Percentiles rank a stretch among this genome's conserved stretches.
Evolutionary conservation across 2,329 filamentous ascomycete species (phyloP).

Genomic region (Venturia aucupariae): DNA sequence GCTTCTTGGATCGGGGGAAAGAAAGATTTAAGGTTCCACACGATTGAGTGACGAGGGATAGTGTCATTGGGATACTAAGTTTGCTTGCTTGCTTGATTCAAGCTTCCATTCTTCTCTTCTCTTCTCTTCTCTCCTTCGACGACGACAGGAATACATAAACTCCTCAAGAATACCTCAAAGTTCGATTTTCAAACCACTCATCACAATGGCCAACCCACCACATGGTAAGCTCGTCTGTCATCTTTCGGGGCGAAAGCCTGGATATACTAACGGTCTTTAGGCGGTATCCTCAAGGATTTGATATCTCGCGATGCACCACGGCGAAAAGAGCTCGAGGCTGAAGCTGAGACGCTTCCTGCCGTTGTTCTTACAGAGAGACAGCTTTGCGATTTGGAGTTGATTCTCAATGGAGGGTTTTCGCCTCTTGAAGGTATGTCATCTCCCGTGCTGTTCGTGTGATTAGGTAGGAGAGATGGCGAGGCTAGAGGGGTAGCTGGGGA

Average conservation of each 20-base stretch:
- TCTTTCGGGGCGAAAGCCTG: not conserved
- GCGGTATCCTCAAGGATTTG: conserved; percentile 96
- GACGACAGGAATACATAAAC: not conserved
- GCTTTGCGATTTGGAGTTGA: conserved; percentile 93
- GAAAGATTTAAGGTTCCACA: not conserved
- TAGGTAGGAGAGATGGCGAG: not conserved
- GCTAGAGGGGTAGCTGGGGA: not conserved
- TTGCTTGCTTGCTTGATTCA: not conserved
- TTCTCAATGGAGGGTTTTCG: conserved; percentile 96
- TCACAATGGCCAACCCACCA: conserved; percentile 41
- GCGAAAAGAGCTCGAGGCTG: conserved; percentile 66
- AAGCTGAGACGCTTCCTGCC: conserved; percentile 80
- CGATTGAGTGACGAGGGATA: not conserved
- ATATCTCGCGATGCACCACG: conserved; percentile 83
- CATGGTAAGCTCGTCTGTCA: conserved; percentile 33
- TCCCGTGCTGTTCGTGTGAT: not conserved
- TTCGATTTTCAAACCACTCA: not conserved
- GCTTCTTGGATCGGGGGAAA: not conserved
- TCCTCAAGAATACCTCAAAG: not conserved
- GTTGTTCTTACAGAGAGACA: conserved; percentile 84
- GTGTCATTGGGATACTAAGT: not conserved
- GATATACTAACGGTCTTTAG: conserved; percentile 29
- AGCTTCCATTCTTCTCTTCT: too few relatives aligned
- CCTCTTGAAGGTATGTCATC: conserved; percentile 73
- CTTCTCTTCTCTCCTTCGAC: too few relatives aligned